A percentile compares a stretch with the other conserved stretches of the same genome.
Evolutionary conservation across 2,329 filamentous ascomycete species (phyloP).

Genomic region (Epichloe gansuensis): DNA sequence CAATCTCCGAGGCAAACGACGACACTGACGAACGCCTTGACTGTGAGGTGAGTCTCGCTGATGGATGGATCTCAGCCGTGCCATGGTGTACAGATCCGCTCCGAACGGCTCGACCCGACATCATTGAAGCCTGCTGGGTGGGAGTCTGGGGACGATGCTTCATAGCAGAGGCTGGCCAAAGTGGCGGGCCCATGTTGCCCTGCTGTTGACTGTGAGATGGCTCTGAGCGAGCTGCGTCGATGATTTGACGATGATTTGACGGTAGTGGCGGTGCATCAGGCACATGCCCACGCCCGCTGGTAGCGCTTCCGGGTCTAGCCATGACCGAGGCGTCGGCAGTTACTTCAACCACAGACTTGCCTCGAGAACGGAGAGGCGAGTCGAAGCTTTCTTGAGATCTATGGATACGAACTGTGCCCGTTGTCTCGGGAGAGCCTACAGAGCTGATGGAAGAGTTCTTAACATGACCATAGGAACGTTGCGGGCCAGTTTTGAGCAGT

Average conservation of each 20-base stretch:
- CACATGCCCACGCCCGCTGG: constrained; percentile 42
- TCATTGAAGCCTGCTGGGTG: constrained; percentile 32
- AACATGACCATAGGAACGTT: constrained; percentile 15
- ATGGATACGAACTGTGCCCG: constrained; percentile 30
- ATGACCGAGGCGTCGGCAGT: constrained; percentile 22
- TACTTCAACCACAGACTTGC: constrained; percentile 25
- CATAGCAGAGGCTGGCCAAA: constrained; percentile 63
- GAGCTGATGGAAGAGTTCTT: constrained; percentile 25
- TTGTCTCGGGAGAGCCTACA: constrained; percentile 22
- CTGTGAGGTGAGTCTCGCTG: constrained; percentile 23
- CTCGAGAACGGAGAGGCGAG: constrained; percentile 27
- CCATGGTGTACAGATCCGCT: constrained; percentile 36
- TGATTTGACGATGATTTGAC: constrained; percentile 67
- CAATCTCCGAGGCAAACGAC: constrained; percentile 89
- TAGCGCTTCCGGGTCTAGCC: constrained; percentile 57
- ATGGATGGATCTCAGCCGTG: constrained; percentile 34
- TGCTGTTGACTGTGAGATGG: constrained; percentile 34
- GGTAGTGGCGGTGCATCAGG: constrained; percentile 58
- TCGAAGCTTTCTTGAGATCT: constrained; percentile 38
- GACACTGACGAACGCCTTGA: constrained; percentile 68
- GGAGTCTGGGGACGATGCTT: constrained; percentile 48
- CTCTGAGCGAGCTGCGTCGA: constrained; percentile 60
- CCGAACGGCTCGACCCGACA: constrained; percentile 36
- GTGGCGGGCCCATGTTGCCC: constrained; percentile 68
- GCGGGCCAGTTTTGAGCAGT: constrained; percentile 42